These are phyloP conservation scores for Stephania japonica DNA, from an alignment of 164 flowering plant species.

Conservation along the genomic window DNA sequence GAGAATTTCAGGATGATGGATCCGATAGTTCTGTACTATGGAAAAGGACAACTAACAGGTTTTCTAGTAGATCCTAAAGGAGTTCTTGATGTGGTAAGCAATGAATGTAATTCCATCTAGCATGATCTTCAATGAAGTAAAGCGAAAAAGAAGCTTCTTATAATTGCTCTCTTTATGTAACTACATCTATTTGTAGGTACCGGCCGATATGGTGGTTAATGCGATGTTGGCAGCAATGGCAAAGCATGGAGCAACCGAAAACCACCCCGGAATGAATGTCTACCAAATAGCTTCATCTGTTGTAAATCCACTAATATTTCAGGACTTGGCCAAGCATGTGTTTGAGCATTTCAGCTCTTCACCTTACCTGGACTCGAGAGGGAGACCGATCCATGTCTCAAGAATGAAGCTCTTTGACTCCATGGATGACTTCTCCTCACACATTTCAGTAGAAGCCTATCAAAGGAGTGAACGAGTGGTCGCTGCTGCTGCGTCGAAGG, in stretches of 20 bases:
- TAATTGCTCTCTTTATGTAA: too few relatives aligned
- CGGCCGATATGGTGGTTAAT: conserved; percentile 95
- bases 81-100: conserved; percentile 80
- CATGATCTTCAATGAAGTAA: not conserved
- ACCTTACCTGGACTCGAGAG: conserved; percentile 62
- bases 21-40: conserved; percentile 76
- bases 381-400: conserved; percentile 57
- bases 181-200: conserved; percentile 40
- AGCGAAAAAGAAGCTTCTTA: not conserved
- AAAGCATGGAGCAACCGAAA: conserved; percentile 54
- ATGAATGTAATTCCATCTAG: not conserved
- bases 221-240: conserved; percentile 92
- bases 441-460: conserved; percentile 54
- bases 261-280: conserved; percentile 48
- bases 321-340: conserved; percentile 48
- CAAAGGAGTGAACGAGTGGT: conserved; percentile 30
- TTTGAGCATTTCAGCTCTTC: conserved; percentile 54
- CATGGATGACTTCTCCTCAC: conserved; percentile 70
- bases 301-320: conserved; percentile 64
- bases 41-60: conserved; percentile 87
- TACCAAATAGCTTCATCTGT: conserved; percentile 89
- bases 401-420: conserved; percentile 62
- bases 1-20: conserved; percentile 80
- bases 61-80: conserved; percentile 79
- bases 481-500: conserved; percentile 22